Percentiles rank a stretch among this genome's conserved stretches.
These are phyloP conservation scores for Termitomyces sp. DNA, from an alignment of 768 basidiomycete genomes.

Conservation along the genomic window DNA sequence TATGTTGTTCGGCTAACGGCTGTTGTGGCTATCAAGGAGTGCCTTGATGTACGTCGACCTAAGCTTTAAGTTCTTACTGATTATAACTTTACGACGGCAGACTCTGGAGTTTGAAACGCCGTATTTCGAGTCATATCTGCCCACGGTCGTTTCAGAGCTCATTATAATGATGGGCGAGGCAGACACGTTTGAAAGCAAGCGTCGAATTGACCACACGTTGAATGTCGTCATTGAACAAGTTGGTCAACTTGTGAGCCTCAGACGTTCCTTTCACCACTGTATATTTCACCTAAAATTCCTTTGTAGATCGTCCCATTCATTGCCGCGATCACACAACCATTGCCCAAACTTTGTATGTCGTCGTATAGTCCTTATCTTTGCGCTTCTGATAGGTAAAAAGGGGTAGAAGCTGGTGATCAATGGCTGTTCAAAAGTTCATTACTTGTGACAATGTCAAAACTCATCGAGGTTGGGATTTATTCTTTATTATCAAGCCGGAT, in stretches of 20 bases:
- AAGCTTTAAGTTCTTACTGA: background rate
- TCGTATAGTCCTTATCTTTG: background rate
- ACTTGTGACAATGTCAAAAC: conserved; percentile 63
- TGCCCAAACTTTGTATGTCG: conserved; percentile 68
- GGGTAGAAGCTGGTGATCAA: conserved; percentile 65
- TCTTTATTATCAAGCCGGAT: background rate
- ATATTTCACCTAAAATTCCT: background rate
- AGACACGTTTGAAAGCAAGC: conserved; percentile 74
- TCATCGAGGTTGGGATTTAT: conserved; percentile 54
- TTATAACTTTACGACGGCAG: conserved; percentile 30
- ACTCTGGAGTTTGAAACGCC: conserved; percentile 58
- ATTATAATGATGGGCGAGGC: conserved; percentile 69
- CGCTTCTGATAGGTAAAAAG: conserved; percentile 31
- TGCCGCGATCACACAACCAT: conserved; percentile 52
- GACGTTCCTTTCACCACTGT: background rate
- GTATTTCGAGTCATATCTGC: conserved; percentile 68
- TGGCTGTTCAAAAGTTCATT: conserved; percentile 70
- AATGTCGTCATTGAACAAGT: conserved; percentile 65
- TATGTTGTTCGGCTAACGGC: conserved; percentile 85
- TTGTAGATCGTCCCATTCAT: conserved; percentile 67
- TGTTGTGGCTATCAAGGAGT: conserved; percentile 73
- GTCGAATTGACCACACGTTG: conserved; percentile 64
- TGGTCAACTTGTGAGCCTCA: conserved; percentile 31
- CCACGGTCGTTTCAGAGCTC: conserved; percentile 56
- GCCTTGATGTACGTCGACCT: conserved; percentile 67